Percentiles rank a stretch among this genome's conserved stretches.
Evolutionary conservation across 352 stramenopile species (phyloP).

Genomic region (Achlya hypogyna): DNA sequence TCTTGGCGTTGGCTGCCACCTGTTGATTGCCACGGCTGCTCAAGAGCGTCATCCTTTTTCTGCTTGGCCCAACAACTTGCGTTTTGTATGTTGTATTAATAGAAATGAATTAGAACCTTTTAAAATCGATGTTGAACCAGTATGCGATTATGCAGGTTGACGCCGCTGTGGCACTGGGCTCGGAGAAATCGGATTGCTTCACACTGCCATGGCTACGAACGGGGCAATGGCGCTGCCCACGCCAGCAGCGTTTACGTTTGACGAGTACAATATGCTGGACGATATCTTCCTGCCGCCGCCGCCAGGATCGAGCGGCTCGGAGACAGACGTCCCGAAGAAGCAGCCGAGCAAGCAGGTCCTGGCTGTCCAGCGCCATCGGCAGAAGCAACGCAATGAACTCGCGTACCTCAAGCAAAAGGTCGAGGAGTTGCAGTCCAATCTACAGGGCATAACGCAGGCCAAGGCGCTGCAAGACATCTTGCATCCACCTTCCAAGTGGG

Average conservation of each 20-base stretch:
- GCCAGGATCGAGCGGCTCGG: neutral
- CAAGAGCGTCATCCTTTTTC: no score
- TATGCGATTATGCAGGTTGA: neutral
- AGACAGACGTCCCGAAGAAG: neutral
- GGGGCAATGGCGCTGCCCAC: neutral
- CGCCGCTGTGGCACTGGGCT: neutral
- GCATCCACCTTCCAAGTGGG: neutral
- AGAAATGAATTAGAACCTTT: neutral
- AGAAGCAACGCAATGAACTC: neutral
- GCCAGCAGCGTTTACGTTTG: neutral
- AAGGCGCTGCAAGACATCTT: neutral
- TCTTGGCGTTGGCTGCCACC: no score
- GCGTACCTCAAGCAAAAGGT: neutral
- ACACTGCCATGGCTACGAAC: neutral
- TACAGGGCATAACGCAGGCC: neutral
- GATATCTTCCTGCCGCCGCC: neutral
- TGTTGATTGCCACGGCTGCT: no score
- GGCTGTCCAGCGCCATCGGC: neutral
- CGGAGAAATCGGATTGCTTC: neutral
- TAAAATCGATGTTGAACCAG: neutral
- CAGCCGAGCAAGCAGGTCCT: neutral
- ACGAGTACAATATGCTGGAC: conserved; percentile 6
- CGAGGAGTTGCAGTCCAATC: neutral
- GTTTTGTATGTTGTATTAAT: no score
- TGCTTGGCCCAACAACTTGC: no score